Conservation (phyloP, 768 basidiomycete genomes). For the Tylopilus cervinicoccineus region DNA sequence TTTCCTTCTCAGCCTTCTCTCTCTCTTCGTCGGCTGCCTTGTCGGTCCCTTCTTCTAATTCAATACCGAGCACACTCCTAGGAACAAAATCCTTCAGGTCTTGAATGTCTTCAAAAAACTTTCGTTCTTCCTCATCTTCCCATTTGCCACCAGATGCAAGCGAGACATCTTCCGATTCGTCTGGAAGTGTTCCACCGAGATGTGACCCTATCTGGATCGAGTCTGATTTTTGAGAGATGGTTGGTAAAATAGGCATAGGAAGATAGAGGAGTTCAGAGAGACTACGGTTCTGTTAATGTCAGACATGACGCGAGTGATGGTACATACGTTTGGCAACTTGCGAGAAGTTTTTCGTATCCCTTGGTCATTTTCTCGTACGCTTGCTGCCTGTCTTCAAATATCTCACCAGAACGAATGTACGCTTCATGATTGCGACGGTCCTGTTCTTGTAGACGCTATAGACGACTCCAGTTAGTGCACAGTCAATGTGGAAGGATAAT, state of each 20-base stretch:
- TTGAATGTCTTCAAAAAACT: slow-evolving; percentile 90
- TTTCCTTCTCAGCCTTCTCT: slow-evolving; percentile 51
- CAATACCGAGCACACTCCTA: slow-evolving; percentile 76
- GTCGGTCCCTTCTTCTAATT: slow-evolving; percentile 36
- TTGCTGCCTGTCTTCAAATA: slow-evolving; percentile 98
- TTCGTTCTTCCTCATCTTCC: slow-evolving; percentile 96
- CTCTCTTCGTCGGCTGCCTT: slow-evolving; percentile 41
- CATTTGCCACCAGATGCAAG: slow-evolving; percentile 74
- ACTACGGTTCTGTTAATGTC: slow-evolving; percentile 35
- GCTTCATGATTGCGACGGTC: slow-evolving; percentile 97
- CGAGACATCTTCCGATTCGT: slow-evolving; percentile 54
- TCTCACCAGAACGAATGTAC: slow-evolving; percentile 98
- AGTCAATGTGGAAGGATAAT: not conserved
- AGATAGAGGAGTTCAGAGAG: slow-evolving; percentile 89
- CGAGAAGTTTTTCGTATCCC: slow-evolving; percentile 85
- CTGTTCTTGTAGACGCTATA: slow-evolving; percentile 91
- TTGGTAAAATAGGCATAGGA: slow-evolving; percentile 79
- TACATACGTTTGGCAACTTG: slow-evolving; percentile 82
- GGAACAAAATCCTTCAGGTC: slow-evolving; percentile 94
- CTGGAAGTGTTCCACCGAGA: slow-evolving; percentile 39
- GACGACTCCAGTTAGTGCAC: not conserved
- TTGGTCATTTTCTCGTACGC: slow-evolving; percentile 99
- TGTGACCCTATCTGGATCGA: slow-evolving; percentile 73
- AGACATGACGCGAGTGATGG: not conserved
- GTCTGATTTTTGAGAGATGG: slow-evolving; percentile 73